phyloP scores from a whole-genome alignment of 345 rosid genomes.

The Eucalyptus guilfoylei region DNA sequence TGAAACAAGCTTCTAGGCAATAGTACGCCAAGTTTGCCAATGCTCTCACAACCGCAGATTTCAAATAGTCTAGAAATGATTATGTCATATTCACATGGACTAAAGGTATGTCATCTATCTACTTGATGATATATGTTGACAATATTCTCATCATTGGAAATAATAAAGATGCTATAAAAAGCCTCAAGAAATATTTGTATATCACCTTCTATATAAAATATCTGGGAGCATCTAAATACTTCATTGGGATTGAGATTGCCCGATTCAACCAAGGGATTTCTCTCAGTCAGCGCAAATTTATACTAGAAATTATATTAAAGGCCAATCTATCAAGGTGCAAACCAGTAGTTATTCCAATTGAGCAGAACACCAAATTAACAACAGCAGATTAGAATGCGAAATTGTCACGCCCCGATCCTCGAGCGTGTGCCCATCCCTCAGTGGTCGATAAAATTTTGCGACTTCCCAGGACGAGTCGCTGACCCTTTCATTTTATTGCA shows the following conservation, averaged over 20 bases:
- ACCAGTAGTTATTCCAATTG: neutral
- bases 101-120: neutral
- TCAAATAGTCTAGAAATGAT: neutral
- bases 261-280: neutral
- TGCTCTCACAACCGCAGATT: neutral
- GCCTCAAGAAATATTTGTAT: neutral
- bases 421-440: too few species aligned
- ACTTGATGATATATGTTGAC: neutral
- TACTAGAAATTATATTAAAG: neutral
- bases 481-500: too few species aligned
- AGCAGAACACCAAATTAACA: neutral
- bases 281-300: fast-evolving
- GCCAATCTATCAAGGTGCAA: neutral
- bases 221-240: neutral
- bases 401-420: too few species aligned
- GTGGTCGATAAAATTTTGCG: too few species aligned
- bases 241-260: neutral
- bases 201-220: neutral
- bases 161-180: neutral
- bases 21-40: neutral
- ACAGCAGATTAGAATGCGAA: fast-evolving
- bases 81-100: neutral
- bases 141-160: neutral
- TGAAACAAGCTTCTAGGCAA: neutral
- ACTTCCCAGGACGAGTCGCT: too few species aligned